Percentiles rank a stretch among this genome's conserved stretches.
These are phyloP conservation scores for Austroboletus niveus DNA, from an alignment of 1,284 basidiomycete species.

Conservation along the genomic window DNA sequence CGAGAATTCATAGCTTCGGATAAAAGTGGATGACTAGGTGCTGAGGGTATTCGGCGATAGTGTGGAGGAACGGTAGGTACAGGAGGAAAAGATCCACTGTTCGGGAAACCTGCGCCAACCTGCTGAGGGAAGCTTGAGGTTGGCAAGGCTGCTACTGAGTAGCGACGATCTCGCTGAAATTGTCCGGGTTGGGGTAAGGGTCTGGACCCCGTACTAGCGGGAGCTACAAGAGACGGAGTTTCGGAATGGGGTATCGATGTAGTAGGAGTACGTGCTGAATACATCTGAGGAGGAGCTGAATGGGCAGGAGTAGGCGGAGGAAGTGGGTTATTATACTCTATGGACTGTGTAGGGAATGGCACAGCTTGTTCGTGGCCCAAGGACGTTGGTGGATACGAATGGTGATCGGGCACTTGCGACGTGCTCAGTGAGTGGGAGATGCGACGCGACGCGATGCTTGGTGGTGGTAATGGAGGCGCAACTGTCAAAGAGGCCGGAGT, in stretches of 20 bases:
- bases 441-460: constrained; percentile 18
- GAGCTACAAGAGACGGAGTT: constrained; percentile 30
- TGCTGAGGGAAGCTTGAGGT: constrained; percentile 32
- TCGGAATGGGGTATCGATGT: constrained; percentile 35
- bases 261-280: constrained; percentile 30
- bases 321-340: constrained; percentile 19
- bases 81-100: constrained; percentile 18
- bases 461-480: constrained; percentile 16
- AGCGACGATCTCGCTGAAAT: constrained; percentile 32
- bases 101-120: constrained; percentile 16
- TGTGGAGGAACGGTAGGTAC: constrained; percentile 19
- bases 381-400: constrained; percentile 22
- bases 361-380: constrained; percentile 22
- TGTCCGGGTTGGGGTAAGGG: constrained; percentile 51
- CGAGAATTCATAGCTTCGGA: constrained; percentile 17
- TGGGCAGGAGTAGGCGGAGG: constrained; percentile 26
- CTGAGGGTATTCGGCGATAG: constrained; percentile 30
- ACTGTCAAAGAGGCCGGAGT: constrained; percentile 8
- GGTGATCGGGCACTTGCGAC: constrained; percentile 26
- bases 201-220: constrained; percentile 43
- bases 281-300: constrained; percentile 26
- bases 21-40: constrained; percentile 25
- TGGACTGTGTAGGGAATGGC: constrained; percentile 27
- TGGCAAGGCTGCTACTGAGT: constrained; percentile 37
- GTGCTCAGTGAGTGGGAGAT: constrained; percentile 27